A percentile compares a stretch with the other conserved stretches of the same genome.
phyloP scores from a whole-genome alignment of 352 stramenopile genomes.

The Pythium sp. region DNA sequence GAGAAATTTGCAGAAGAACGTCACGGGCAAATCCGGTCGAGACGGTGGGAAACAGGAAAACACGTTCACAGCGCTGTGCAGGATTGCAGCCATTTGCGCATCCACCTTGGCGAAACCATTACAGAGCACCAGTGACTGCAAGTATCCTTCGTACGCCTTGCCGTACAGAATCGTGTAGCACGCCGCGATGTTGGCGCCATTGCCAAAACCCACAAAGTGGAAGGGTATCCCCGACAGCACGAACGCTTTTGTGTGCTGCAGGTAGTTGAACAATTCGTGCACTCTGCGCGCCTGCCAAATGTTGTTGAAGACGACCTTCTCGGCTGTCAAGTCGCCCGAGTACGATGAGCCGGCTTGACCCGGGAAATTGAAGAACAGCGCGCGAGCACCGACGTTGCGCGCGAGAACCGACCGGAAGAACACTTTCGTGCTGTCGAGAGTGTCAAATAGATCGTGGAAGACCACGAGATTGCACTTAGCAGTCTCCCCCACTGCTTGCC shows the following conservation, averaged over 20 bases:
- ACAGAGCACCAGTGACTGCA: constrained; percentile 77
- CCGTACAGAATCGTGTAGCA: constrained; percentile 61
- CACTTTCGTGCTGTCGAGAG: constrained; percentile 84
- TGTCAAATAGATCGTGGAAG: constrained; percentile 94
- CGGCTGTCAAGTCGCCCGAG: constrained; percentile 15
- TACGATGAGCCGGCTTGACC: constrained; percentile 86
- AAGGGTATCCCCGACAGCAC: constrained; percentile 68
- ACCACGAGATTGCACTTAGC: constrained; percentile 88
- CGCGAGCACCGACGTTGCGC: constrained; percentile 75
- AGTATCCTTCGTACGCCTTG: constrained; percentile 36
- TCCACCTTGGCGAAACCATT: constrained; percentile 86
- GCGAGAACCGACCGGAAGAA: constrained; percentile 84
- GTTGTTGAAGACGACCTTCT: constrained; percentile 77
- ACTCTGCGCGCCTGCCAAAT: constrained; percentile 77
- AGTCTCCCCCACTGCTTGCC: constrained; percentile 52
- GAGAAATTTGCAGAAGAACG: constrained; percentile 90
- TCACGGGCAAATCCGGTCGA: constrained; percentile 82
- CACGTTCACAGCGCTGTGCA: constrained; percentile 81
- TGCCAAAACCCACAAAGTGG: constrained; percentile 88
- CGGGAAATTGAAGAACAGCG: constrained; percentile 90
- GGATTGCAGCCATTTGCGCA: constrained; percentile 64
- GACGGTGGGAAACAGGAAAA: constrained; percentile 79
- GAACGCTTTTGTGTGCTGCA: constrained; percentile 74
- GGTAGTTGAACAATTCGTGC: constrained; percentile 81
- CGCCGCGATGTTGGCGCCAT: constrained; percentile 81